Evolutionary conservation across 108 stramenopile genomes (phyloP).

Genomic region (Skeletonema marinoi): DNA sequence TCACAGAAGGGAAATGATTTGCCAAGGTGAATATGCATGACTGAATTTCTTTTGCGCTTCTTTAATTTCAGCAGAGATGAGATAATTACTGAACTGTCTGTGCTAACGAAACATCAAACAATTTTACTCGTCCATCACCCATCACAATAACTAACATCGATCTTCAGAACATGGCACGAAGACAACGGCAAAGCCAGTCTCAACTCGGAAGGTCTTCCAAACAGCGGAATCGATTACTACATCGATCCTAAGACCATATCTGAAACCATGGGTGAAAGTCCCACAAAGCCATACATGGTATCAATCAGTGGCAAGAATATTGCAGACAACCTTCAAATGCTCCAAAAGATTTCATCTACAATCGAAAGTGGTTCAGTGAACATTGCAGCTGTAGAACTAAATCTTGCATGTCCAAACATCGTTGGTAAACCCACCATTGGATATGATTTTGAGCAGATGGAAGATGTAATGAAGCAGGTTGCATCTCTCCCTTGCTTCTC

Average conservation of each 20-base stretch:
- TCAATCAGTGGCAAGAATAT: constrained; percentile 83
- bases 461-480: constrained; percentile 68
- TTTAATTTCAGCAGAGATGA: background rate
- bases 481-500: constrained; percentile 37
- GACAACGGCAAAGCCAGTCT: constrained; percentile 54
- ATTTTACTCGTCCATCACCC: background rate
- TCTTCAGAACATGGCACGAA: constrained; percentile 53
- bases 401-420: constrained; percentile 94
- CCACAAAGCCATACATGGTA: constrained; percentile 88
- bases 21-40: constrained; percentile 53
- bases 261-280: constrained; percentile 55
- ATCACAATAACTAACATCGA: background rate
- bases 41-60: background rate
- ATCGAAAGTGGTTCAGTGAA: constrained; percentile 24
- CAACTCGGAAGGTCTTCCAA: constrained; percentile 93
- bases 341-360: constrained; percentile 55
- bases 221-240: constrained; percentile 92
- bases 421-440: constrained; percentile 93
- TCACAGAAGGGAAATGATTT: constrained; percentile 83
- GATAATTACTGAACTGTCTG: background rate
- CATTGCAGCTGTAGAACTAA: constrained; percentile 83
- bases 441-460: constrained; percentile 92
- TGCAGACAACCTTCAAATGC: constrained; percentile 87
- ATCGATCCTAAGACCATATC: constrained; percentile 65
- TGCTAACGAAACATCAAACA: background rate